These are phyloP conservation scores for Macaranga tanarius DNA, from an alignment of 441 rosid species.

Conservation along the genomic window DNA sequence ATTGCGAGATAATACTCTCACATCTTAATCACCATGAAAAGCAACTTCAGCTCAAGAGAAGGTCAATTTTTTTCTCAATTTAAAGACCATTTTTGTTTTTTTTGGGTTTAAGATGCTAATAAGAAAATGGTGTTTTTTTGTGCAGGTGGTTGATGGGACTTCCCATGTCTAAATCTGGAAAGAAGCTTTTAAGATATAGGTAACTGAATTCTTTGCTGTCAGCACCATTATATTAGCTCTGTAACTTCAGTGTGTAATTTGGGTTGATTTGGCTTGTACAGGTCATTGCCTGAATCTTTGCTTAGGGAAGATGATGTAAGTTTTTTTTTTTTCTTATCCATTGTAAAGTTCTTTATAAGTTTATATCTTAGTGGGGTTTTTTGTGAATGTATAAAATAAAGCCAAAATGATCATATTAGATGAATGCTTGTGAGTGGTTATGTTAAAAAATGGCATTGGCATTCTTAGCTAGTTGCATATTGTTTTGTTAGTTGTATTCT, in stretches of 20 bases:
- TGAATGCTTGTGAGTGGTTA: neutral
- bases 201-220: conserved; percentile 31
- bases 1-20: conserved; percentile 39
- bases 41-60: conserved; percentile 48
- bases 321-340: conserved; percentile 12
- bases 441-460: neutral
- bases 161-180: conserved; percentile 35
- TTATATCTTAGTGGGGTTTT: too few relatives aligned
- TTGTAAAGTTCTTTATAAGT: too few relatives aligned
- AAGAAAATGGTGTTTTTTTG: too few relatives aligned
- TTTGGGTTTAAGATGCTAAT: too few relatives aligned
- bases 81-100: neutral
- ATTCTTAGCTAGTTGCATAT: too few relatives aligned
- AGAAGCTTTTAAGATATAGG: conserved; percentile 40
- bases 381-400: too few relatives aligned
- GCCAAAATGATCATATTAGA: too few relatives aligned
- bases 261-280: conserved; percentile 27
- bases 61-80: conserved; percentile 29
- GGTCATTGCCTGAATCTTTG: conserved; percentile 62
- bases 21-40: conserved; percentile 48
- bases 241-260: conserved; percentile 13
- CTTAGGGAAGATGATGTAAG: conserved; percentile 82
- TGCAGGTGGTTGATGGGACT: conserved; percentile 80
- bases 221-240: neutral
- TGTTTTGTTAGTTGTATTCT: neutral